Evolutionary conservation across 345 rosid genomes (phyloP).

Genomic region (Gossypium sturtianum): DNA sequence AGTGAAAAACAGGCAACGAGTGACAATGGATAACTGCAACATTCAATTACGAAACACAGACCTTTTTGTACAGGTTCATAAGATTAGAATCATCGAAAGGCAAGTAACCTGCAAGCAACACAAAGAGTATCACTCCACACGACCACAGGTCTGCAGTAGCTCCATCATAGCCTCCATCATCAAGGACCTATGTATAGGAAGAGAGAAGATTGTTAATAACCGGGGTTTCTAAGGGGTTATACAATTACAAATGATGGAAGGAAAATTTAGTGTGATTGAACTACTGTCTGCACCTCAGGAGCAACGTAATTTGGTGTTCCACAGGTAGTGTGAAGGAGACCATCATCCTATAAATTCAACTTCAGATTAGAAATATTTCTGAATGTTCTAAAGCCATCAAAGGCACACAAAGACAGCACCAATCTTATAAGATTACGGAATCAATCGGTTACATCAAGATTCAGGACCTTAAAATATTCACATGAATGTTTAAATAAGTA

Average conservation of each 20-base stretch:
- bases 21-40: constrained; percentile 6
- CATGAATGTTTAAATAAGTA: not conserved
- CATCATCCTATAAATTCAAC: constrained; percentile 68
- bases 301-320: constrained; percentile 99
- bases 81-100: constrained; percentile 99
- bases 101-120: constrained; percentile 96
- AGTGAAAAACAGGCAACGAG: constrained; percentile 17
- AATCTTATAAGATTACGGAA: not conserved
- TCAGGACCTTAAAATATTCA: not conserved
- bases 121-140: constrained; percentile 95
- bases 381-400: not conserved
- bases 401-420: not conserved
- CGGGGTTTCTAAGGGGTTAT: not conserved
- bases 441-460: not conserved
- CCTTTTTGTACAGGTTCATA: constrained; percentile 90
- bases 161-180: constrained; percentile 94
- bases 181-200: constrained; percentile 61
- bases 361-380: constrained; percentile 18
- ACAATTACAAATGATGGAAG: not conserved
- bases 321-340: constrained; percentile 90
- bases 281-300: constrained; percentile 65
- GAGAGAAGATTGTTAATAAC: not conserved
- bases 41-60: constrained; percentile 43
- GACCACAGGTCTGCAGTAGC: constrained; percentile 98
- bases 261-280: constrained; percentile 7